Evolutionary conservation across 805 yeast genomes (phyloP), one percentile per base, ranked within the genome.

Genomic region (Komagataella kurtzmanii): DNA sequence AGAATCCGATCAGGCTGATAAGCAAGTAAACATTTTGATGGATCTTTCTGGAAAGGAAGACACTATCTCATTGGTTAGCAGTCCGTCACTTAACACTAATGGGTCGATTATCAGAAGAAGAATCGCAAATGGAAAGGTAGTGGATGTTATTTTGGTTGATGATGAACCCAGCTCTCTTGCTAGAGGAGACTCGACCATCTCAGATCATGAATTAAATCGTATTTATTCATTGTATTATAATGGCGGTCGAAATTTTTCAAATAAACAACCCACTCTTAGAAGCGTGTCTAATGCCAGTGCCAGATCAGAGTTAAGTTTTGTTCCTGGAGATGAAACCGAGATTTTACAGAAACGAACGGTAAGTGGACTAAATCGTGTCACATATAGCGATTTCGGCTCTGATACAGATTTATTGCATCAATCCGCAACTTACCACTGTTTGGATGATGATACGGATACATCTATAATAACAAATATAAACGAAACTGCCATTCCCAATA

Each of bases 151-250:
- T 8, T 30, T 30, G 40, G 40, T 30, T 10, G 40, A 30, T 8
- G 40, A 30, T 30, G 40, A 30, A 8, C 40, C 40, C 8, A 30
- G 40, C 40, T 30, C 40, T 30, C 40, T 30, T 14, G 40, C 40
- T 8, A 30, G 40, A 30, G 40, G n/a, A 30, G 40, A 30, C 40
- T 30, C 40, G 3, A 30, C 6, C 12, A 30, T 30, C 40, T 30
- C 40, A 7, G 40, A 10, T 4, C 40, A 49, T 21, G 24, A 30
- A 10, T 18, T 49, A 14, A 46, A 49, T 8, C 19, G 44, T n/a
- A 43, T 49, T 23, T 49, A 49, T 30, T 49, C 50, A 17, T 17
- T 49, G 17, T 49, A 49, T 30, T 49, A 49, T 17, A 49, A 49
- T 43, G 44, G 44, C 5, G 50, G 50, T n/a, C 21, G 50, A 17